Evolutionary conservation across 257 asterid species (phyloP), one percentile per base, ranked within the genome.

Genomic region (Solanum pinnatisectum): DNA sequence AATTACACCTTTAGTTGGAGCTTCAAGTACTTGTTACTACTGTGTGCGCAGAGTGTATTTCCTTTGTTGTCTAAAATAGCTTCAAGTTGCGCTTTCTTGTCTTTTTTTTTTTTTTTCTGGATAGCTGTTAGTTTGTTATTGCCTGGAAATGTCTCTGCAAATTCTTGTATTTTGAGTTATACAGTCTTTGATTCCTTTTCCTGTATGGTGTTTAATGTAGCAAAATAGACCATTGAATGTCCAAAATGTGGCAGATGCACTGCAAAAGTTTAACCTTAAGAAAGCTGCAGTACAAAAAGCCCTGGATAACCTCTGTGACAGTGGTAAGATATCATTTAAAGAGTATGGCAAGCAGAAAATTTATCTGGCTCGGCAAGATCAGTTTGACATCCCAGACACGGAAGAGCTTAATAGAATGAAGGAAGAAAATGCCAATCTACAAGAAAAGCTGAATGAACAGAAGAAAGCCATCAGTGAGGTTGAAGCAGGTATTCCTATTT

Each of bases 341-440:
- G 99, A 97, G 90, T 97, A 96, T 84, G 99, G 99, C 23, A 97
- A 97, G 93, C 99, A 96, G 96, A 97, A 97, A 89, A 93, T 97
- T 85, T 97, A 95, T 90, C 84, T 97, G 87, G 99, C 99, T 71
- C 91, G 94, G 90, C 99, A 97, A 91, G 99, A 97, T 90, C 99
- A 97, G 93, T 97, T 96, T 79, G 92, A 94, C 65, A 97, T 97
- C 92, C 98, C 98, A 18, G 95, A 97, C 87, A 91, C 10, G 46
- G 98, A 97, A 77, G 98, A 97, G 93, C 98, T 97, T 87, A 93
- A 88, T 88, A 93, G 88, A 86, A 97, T 97, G 98, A 96, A 97
- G 88, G 95, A 94, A 89, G 93, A 92, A 73, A 97, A 95, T 87
- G 87, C 94, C 40, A 94, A 92, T 88, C 92, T 96, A 87, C 98